phyloP scores from a whole-genome alignment of 2,329 filamentous ascomycete genomes.

The Ceratocystis colombiana region DNA sequence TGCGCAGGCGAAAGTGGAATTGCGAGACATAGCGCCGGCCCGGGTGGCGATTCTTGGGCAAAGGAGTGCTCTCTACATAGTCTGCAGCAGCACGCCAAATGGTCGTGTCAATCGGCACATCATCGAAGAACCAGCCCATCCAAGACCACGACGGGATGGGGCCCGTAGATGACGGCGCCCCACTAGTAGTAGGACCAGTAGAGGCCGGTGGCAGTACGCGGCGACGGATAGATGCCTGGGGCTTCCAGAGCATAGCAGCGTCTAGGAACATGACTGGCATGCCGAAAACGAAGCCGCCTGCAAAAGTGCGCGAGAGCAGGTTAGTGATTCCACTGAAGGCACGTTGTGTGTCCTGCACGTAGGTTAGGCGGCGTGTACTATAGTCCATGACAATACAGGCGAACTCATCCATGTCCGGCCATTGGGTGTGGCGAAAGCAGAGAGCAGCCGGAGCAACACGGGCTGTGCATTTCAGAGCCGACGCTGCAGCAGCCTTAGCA shows the following conservation, averaged over 20 bases:
- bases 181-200: not conserved
- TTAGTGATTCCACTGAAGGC: constrained; percentile 38
- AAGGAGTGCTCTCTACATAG: constrained; percentile 35
- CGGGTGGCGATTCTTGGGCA: constrained; percentile 31
- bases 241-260: constrained; percentile 38
- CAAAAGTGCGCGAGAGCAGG: constrained; percentile 36
- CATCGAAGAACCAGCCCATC: constrained; percentile 42
- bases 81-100: constrained; percentile 39
- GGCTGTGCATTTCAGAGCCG: constrained; percentile 32
- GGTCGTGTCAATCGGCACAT: constrained; percentile 36
- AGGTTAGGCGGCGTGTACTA: constrained; percentile 34
- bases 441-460: constrained; percentile 32
- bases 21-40: constrained; percentile 34
- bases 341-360: constrained; percentile 37
- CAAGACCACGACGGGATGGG: constrained; percentile 40
- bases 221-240: constrained; percentile 37
- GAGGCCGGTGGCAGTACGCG: constrained; percentile 24
- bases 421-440: constrained; percentile 36
- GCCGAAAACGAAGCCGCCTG: constrained; percentile 38
- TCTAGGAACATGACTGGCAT: constrained; percentile 41
- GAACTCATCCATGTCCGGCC: constrained; percentile 41
- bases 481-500: constrained; percentile 8
- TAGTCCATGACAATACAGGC: constrained; percentile 39
- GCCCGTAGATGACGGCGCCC: constrained; percentile 30
- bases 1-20: constrained; percentile 35